phyloP scores from a whole-genome alignment of 1,284 basidiomycete species.

The Ganoderma multipileum region DNA sequence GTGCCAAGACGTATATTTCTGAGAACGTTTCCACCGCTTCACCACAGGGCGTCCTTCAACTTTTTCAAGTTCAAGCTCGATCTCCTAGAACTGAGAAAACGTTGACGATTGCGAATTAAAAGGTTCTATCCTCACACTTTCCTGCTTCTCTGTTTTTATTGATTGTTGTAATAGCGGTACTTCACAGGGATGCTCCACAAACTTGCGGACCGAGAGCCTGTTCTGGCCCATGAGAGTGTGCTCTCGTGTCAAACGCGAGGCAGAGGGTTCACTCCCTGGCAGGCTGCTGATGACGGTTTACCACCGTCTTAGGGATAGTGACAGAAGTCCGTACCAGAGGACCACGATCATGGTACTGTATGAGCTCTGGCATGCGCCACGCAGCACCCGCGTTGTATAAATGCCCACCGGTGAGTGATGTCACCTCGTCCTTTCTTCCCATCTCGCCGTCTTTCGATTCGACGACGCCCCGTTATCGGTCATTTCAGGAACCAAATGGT shows the following conservation, averaged over 20 bases:
- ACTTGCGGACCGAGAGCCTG: background rate
- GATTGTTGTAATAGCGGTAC: background rate
- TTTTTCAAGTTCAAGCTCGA: too few relatives aligned
- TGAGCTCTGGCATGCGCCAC: background rate
- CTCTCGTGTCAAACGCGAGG: constrained; percentile 4
- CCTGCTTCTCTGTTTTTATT: background rate
- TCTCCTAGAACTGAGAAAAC: too few relatives aligned
- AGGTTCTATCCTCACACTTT: background rate
- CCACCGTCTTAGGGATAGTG: background rate
- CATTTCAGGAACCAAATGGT: background rate
- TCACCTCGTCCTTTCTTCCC: background rate
- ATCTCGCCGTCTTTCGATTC: background rate
- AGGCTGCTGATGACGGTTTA: constrained; percentile 1
- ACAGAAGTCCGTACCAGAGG: background rate
- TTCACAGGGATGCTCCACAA: background rate
- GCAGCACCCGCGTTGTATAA: constrained; percentile 3
- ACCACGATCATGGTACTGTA: too few relatives aligned
- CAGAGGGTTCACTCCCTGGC: background rate
- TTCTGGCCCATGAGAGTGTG: background rate
- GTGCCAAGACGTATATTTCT: too few relatives aligned
- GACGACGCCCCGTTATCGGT: background rate
- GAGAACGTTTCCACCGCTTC: too few relatives aligned
- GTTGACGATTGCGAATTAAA: background rate
- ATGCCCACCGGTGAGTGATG: background rate
- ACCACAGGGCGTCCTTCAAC: too few relatives aligned